phyloP scores from a whole-genome alignment of 2,329 filamentous ascomycete genomes.

The Botrytis pseudocinerea region DNA sequence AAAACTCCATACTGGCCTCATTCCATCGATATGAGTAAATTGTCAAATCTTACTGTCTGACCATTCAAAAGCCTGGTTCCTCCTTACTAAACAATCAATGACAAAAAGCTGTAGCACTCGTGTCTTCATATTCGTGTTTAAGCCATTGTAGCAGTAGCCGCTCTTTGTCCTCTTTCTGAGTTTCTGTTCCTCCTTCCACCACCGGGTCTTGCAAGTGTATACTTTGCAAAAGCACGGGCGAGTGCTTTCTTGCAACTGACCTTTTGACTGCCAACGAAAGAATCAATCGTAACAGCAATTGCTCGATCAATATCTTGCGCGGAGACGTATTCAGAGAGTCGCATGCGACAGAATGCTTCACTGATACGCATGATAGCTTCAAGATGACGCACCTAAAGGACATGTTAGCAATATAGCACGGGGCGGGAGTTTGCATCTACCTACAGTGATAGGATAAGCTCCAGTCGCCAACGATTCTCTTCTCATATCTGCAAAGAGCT shows the following conservation, averaged over 20 bases:
- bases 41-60: not conserved
- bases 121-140: slow-evolving; percentile 5
- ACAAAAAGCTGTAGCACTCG: not conserved
- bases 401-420: not conserved
- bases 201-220: slow-evolving; percentile 56
- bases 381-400: slow-evolving; percentile 80
- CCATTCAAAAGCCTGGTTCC: not conserved
- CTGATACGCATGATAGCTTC: slow-evolving; percentile 97
- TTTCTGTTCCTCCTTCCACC: slow-evolving; percentile 37
- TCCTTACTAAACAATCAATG: not conserved
- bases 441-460: slow-evolving; percentile 95
- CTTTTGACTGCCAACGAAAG: slow-evolving; percentile 95
- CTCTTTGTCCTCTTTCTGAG: slow-evolving; percentile 31
- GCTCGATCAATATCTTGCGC: slow-evolving; percentile 91
- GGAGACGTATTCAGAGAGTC: slow-evolving; percentile 92
- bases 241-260: slow-evolving; percentile 97
- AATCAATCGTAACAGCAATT: slow-evolving; percentile 94
- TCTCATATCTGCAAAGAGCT: slow-evolving; percentile 94
- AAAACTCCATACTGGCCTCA: slow-evolving; percentile 9
- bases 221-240: slow-evolving; percentile 93
- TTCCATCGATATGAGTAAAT: not conserved
- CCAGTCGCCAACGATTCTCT: slow-evolving; percentile 90
- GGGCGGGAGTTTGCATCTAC: slow-evolving; percentile 42
- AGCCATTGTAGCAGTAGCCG: slow-evolving; percentile 31
- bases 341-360: slow-evolving; percentile 96